phyloP scores from a whole-genome alignment of 345 rosid genomes.

The Eutrema japonicum region DNA sequence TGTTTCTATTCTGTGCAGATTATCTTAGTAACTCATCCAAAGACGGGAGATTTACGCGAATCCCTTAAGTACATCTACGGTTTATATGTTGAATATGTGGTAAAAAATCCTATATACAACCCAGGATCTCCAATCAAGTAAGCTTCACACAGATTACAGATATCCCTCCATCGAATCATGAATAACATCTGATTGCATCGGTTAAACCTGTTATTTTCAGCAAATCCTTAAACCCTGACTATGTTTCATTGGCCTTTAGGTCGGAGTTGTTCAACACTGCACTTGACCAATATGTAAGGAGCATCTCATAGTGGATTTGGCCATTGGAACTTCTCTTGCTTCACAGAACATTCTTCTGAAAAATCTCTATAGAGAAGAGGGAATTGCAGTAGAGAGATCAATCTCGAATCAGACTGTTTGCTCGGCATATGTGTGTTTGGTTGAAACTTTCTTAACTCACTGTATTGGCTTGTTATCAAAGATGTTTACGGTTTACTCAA shows the following conservation, averaged over 20 bases:
- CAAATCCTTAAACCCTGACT: not conserved
- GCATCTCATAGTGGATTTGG: constrained; percentile 57
- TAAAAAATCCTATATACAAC: constrained; percentile 74
- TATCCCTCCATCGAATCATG: not conserved
- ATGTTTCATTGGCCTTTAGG: constrained; percentile 45
- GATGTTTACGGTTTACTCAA: constrained; percentile 15
- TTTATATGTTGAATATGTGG: constrained; percentile 87
- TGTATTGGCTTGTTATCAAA: constrained; percentile 19
- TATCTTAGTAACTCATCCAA: constrained; percentile 88
- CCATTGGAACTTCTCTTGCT: constrained; percentile 19
- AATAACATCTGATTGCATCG: not conserved
- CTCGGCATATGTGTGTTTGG: constrained; percentile 28
- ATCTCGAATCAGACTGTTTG: constrained; percentile 8
- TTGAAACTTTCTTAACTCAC: not conserved
- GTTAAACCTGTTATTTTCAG: not conserved
- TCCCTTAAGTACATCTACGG: constrained; percentile 81
- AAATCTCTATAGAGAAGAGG: not conserved
- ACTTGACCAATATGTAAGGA: constrained; percentile 82
- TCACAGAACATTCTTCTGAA: constrained; percentile 4
- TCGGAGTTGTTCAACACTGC: constrained; percentile 71
- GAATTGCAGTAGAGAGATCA: constrained; percentile 8
- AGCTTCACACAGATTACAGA: constrained; percentile 22
- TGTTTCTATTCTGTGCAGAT: constrained; percentile 49
- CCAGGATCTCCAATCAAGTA: constrained; percentile 89
- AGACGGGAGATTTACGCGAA: constrained; percentile 85